Base-by-base conservation (phyloP, 164 flowering plant species). In the Vitis labrusca region DNA sequence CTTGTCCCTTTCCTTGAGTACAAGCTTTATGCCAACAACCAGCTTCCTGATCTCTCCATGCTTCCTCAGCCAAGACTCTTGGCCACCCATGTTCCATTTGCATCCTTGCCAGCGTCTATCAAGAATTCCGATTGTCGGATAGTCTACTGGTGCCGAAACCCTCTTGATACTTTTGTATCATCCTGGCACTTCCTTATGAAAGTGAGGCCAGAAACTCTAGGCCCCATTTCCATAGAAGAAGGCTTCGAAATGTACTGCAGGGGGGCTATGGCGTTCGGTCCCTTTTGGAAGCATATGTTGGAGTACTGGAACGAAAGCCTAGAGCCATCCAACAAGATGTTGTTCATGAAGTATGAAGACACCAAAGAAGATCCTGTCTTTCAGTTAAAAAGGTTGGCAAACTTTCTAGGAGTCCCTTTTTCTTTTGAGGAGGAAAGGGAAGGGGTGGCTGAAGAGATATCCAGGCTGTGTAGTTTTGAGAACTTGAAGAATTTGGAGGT, bases 141-240 rank as follows among this genome's bases (percentile, higher is more conserved):
- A 3, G 76, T 77, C 47, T 80, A 80, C 62, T 50, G 74, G 1
- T 69, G 71, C n/a, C 57, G 83, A 8, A 74, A 80, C 65, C 77
- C 80, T 11, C 55, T 72, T 10, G 84, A 80, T 59, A 68, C 71
- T 10, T 75, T 77, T 19, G 65, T 80, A 0, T 80, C 84, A 2
- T 16, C 57, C 0, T 80, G 77, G 77, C 79, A 80, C 54, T 80
- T 75, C 16, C 8, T 70, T 9, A 60, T 11, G n/a, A 66, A 62
- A 9, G 44, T 62, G 8, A 63, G 77, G 60, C 73, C 71, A 0
- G 52, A 50, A 10, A 32, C 57, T n/a, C 65, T 62, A 0, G 76
- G 74, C 0, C 29, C 67, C 2, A 23, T 23, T 63, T 69, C 2
- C 19, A 67, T 70, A 1, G 77, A 77, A 49, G 78, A 75, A 49